These are phyloP conservation scores for Dicorynia guianensis DNA, from an alignment of 306 rosid species.

Conservation along the genomic window DNA sequence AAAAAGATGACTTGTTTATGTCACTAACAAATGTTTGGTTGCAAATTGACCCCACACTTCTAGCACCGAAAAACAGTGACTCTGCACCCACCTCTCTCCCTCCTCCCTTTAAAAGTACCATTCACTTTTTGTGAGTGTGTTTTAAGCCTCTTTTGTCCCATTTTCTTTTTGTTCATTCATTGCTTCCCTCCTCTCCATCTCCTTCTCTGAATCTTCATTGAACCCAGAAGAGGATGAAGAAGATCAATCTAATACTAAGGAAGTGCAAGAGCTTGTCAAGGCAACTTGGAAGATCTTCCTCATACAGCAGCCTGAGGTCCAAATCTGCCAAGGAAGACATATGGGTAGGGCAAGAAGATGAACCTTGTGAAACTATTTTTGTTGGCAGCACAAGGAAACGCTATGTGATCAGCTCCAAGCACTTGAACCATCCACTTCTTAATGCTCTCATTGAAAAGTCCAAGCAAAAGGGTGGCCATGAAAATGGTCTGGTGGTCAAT, in stretches of 20 bases:
- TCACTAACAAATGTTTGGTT: constrained; percentile 45
- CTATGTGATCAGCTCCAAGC: constrained; percentile 58
- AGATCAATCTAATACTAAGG: constrained; percentile 57
- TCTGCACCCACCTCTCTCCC: constrained; percentile 44
- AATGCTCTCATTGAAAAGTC: constrained; percentile 63
- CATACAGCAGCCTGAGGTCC: constrained; percentile 59
- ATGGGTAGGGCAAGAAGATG: constrained; percentile 30
- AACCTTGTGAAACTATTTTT: constrained; percentile 41
- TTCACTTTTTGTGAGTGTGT: constrained; percentile 40
- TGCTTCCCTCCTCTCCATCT: background rate
- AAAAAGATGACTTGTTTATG: constrained; percentile 47
- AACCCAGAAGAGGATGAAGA: constrained; percentile 50
- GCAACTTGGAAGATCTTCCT: constrained; percentile 64
- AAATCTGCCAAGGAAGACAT: constrained; percentile 56
- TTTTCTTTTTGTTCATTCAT: background rate
- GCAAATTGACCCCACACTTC: constrained; percentile 49
- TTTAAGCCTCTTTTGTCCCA: constrained; percentile 44
- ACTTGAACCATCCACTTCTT: constrained; percentile 62
- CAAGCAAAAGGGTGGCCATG: background rate
- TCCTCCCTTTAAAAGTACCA: constrained; percentile 20
- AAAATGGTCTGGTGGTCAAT: constrained; percentile 45
- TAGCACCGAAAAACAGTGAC: constrained; percentile 64
- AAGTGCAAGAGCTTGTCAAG: constrained; percentile 78
- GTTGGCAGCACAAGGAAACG: constrained; percentile 69
- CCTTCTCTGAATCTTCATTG: background rate